These are phyloP conservation scores for Ceratobasidium sp. DNA, from an alignment of 1,284 basidiomycete species.

Conservation along the genomic window DNA sequence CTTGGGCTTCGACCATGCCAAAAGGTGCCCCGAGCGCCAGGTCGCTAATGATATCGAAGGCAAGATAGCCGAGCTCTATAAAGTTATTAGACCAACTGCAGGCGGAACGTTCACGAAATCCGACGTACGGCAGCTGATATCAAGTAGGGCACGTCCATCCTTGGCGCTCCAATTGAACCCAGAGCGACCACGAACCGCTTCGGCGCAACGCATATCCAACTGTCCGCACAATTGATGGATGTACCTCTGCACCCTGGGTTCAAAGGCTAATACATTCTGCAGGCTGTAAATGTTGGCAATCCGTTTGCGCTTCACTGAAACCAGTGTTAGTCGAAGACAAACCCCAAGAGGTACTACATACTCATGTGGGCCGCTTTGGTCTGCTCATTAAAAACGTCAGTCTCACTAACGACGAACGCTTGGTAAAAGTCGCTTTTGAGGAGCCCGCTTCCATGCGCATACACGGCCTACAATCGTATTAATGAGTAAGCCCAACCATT, in stretches of 20 bases:
- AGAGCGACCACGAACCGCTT: slow-evolving; percentile 54
- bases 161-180: too few relatives aligned
- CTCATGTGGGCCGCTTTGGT: neutral
- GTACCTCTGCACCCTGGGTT: neutral
- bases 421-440: neutral
- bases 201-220: neutral
- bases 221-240: neutral
- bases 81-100: neutral
- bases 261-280: neutral
- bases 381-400: neutral
- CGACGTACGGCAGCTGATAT: neutral
- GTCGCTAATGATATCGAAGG: slow-evolving; percentile 57
- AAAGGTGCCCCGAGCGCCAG: slow-evolving; percentile 56
- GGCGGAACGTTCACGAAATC: neutral
- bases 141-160: neutral
- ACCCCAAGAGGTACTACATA: neutral
- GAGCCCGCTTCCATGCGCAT: neutral
- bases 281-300: neutral
- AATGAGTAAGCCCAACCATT: too few relatives aligned
- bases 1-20: slow-evolving; percentile 52
- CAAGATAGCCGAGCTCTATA: slow-evolving; percentile 52
- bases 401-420: neutral
- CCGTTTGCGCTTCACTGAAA: neutral
- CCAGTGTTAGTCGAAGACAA: neutral
- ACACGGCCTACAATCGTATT: neutral